Percentiles rank a stretch among this genome's conserved stretches.
Conservation (phyloP, 495 filamentous ascomycete species). For the Aspergillus nidulans region DNA sequence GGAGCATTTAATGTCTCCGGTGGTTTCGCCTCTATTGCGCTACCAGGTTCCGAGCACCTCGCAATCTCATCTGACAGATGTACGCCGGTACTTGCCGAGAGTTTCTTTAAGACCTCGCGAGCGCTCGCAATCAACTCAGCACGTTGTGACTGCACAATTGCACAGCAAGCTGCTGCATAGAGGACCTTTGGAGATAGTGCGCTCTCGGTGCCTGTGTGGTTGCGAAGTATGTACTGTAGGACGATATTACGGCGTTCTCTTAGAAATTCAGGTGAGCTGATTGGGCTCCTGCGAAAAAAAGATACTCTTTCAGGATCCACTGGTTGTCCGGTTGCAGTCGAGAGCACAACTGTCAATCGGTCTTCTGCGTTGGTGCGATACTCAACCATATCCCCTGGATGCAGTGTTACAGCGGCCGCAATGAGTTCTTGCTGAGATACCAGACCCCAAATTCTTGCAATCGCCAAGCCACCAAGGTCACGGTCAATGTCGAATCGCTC, state of each 20-base stretch:
- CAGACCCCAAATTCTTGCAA: slow-evolving; percentile 48
- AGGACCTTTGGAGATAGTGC: slow-evolving; percentile 26
- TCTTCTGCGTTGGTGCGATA: slow-evolving; percentile 43
- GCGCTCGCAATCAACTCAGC: slow-evolving; percentile 24
- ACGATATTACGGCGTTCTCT: slow-evolving; percentile 23
- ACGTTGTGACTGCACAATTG: slow-evolving; percentile 28
- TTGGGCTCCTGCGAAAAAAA: slow-evolving; percentile 8
- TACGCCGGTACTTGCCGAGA: slow-evolving; percentile 23
- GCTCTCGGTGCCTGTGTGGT: slow-evolving; percentile 8
- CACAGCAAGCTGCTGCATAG: slow-evolving; percentile 38
- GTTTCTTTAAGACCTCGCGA: slow-evolving; percentile 24
- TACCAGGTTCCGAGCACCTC: slow-evolving; percentile 18
- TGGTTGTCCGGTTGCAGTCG: slow-evolving; percentile 10
- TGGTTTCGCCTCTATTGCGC: slow-evolving; percentile 23
- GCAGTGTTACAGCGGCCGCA: slow-evolving; percentile 40
- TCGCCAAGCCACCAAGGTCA: slow-evolving; percentile 40
- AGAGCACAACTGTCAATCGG: slow-evolving; percentile 34
- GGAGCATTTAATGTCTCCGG: slow-evolving; percentile 20
- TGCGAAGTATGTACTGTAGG: slow-evolving; percentile 29
- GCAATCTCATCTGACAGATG: slow-evolving; percentile 33
- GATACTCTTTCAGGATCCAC: slow-evolving; percentile 2
- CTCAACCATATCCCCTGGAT: slow-evolving; percentile 51
- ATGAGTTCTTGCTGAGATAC: slow-evolving; percentile 36
- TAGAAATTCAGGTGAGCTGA: slow-evolving; percentile 9
- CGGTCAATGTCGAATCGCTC: slow-evolving; percentile 43